Percentiles rank a stretch among this genome's conserved stretches.
Conservation (phyloP, 257 asterid species). For the Buddleja alternifolia region DNA sequence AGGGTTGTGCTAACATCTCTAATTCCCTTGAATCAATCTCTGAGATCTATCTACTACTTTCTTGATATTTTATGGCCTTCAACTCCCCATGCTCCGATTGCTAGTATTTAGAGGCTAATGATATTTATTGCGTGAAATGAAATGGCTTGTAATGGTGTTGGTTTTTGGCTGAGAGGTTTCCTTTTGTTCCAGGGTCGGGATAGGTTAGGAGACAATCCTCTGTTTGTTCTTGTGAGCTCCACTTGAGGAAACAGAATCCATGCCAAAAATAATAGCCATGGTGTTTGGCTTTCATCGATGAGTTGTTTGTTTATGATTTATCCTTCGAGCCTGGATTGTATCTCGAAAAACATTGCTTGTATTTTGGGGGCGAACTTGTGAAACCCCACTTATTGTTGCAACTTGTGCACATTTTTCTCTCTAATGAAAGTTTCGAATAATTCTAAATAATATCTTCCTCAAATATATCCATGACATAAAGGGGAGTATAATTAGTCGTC, state of each 20-base stretch:
- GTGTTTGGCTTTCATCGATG: background rate
- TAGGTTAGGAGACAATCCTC: conserved; percentile 61
- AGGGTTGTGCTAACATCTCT: background rate
- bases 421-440: too few species aligned
- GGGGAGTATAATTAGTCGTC: too few species aligned
- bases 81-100: background rate
- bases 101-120: background rate
- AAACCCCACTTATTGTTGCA: conserved; percentile 1
- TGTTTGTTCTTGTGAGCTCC: conserved; percentile 80
- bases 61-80: background rate
- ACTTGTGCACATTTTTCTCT: background rate
- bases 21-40: background rate
- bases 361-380: background rate
- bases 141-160: background rate
- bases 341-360: conserved; percentile 5
- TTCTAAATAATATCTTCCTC: too few species aligned
- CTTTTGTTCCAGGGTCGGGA: conserved; percentile 68
- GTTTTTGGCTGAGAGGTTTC: conserved; percentile 19
- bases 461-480: too few species aligned
- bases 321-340: conserved; percentile 11
- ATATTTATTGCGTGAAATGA: background rate
- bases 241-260: conserved; percentile 17
- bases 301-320: conserved; percentile 5
- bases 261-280: conserved; percentile 15
- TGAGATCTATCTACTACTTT: background rate